Base-by-base conservation (phyloP, 768 basidiomycete species). In the Termitomyces sp. region DNA sequence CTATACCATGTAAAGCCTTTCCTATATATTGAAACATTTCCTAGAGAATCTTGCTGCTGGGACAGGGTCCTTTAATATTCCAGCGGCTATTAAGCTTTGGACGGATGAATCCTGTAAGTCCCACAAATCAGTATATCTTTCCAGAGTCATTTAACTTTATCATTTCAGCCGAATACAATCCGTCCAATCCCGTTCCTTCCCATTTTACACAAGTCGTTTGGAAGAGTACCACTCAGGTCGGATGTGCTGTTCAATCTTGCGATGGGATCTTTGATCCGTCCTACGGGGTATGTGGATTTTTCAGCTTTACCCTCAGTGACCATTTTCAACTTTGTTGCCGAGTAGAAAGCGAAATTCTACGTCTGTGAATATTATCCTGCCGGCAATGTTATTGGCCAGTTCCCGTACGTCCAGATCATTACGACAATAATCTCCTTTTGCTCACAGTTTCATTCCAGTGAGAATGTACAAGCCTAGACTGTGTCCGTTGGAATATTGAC, bases 161-260 rank as follows among this genome's bases (percentile, higher is more conserved):
- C 16, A 7, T 22, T 6, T 12, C 44, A 86, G 84, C 75, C 3
- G 57, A 80, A 31, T 88, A 87, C 64, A 61, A 84, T 60, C 70
- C 85, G 33, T 75, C 62, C 62, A 81, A 81, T 67, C 88, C 88
- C 2, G 58, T 69, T 39, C 62, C 79, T 16, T 86, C 85, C 45
- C 88, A 90, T 65, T 90, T 85, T 63, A 89, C 88, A 10, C 87
- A 89, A 65, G 79, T 88, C 6, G 86, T 90, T 7, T 90, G 88
- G 88, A 89, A 89, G 67, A 73, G 67, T 5, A 78, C 82, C 18
- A 80, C 76, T 1, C 70, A 86, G 56, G 73, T 89, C 20, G 87
- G 86, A 22, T 89, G 86, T 61, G 86, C 84, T 32, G 70, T 79
- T 20, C 69, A 77, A 53, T 63, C 65, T 9, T 88, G 86, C 66